phyloP scores from a whole-genome alignment of 768 basidiomycete genomes.

The Rickenella mellea region DNA sequence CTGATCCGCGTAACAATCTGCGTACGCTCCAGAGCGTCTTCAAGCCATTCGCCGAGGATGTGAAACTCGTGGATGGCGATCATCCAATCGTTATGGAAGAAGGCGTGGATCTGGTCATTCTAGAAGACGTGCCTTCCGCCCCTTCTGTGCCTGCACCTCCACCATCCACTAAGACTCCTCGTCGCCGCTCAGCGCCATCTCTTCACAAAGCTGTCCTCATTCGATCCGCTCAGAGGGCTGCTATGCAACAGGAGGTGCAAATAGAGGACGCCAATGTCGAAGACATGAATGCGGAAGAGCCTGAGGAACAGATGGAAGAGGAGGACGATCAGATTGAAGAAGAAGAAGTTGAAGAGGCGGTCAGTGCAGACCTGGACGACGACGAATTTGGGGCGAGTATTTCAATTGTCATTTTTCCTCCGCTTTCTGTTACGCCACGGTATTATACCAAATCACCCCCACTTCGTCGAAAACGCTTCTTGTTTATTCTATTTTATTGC shows the following conservation, averaged over 20 bases:
- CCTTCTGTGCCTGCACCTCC: conserved; percentile 8
- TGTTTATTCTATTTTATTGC: conserved; percentile 2
- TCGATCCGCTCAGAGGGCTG: conserved; percentile 56
- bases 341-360: conserved; percentile 13
- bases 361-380: conserved; percentile 9
- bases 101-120: conserved; percentile 59
- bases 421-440: no score
- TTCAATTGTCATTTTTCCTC: background rate
- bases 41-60: conserved; percentile 17
- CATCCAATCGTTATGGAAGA: conserved; percentile 62
- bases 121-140: conserved; percentile 42
- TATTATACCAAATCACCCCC: background rate
- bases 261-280: conserved; percentile 26
- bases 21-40: conserved; percentile 50
- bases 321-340: conserved; percentile 15
- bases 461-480: conserved; percentile 3
- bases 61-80: conserved; percentile 57
- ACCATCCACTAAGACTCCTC: conserved; percentile 15
- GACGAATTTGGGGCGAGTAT: conserved; percentile 2
- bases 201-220: conserved; percentile 65
- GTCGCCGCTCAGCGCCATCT: conserved; percentile 24
- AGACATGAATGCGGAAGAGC: conserved; percentile 37
- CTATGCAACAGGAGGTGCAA: conserved; percentile 34
- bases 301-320: conserved; percentile 36
- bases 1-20: conserved; percentile 53